Conservation (phyloP, 805 yeast genomes). For the Myxozyma sirexii region DNA sequence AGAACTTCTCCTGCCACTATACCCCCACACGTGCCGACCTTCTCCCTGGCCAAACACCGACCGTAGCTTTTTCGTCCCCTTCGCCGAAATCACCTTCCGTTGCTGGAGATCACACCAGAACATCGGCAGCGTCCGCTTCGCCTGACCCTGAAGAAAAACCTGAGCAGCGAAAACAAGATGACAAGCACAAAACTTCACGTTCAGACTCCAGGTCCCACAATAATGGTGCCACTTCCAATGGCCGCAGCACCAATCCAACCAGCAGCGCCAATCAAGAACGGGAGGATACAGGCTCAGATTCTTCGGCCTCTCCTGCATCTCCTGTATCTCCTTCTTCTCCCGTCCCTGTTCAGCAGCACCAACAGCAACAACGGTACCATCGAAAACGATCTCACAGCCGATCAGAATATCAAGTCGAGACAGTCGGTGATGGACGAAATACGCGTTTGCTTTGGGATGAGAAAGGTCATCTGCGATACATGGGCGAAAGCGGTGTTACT, state of each 20-base stretch:
- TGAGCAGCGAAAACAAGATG: background rate
- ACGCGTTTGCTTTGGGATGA: conserved; percentile 46
- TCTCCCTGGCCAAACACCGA: conserved; percentile 14
- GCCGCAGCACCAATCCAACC: background rate
- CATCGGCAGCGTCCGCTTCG: conserved; percentile 3
- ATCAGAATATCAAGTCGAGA: conserved; percentile 31
- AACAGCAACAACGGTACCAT: conserved; percentile 20
- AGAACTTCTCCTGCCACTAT: conserved; percentile 41
- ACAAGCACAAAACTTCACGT: conserved; percentile 1
- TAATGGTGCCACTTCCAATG: background rate
- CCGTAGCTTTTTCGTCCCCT: conserved; percentile 24
- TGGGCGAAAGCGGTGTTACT: conserved; percentile 50
- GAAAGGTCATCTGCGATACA: conserved; percentile 46
- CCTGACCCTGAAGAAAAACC: conserved; percentile 3
- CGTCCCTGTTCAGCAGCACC: conserved; percentile 25
- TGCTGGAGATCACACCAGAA: background rate
- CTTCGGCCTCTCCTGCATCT: conserved; percentile 11
- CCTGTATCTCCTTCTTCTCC: conserved; percentile 27
- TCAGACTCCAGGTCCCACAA: background rate
- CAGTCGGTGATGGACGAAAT: conserved; percentile 32
- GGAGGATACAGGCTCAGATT: conserved; percentile 4
- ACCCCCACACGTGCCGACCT: conserved; percentile 27
- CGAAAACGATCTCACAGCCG: conserved; percentile 27
- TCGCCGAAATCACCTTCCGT: conserved; percentile 18
- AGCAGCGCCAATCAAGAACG: background rate